Evolutionary conservation across 257 asterid species (phyloP).

Genomic region (Coffea eugenioides): DNA sequence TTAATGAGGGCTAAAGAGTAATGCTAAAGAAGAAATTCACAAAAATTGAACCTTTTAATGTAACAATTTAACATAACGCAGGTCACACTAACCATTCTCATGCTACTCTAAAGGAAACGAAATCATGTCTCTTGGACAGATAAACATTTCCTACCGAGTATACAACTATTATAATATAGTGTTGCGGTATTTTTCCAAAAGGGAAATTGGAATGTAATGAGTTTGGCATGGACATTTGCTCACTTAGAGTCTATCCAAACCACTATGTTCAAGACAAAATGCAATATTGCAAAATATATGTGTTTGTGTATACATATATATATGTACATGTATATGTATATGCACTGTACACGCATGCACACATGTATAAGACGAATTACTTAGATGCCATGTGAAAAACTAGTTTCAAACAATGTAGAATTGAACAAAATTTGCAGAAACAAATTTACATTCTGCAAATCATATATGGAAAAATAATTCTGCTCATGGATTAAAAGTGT

Average conservation of each 20-base stretch:
- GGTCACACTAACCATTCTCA: slow-evolving; percentile 1
- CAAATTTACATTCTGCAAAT: neutral
- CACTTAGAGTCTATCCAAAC: no score
- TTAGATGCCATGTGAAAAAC: neutral
- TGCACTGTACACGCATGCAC: no score
- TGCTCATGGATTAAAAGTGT: neutral
- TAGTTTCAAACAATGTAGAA: neutral
- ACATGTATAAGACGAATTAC: neutral
- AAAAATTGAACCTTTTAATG: neutral
- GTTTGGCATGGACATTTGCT: neutral
- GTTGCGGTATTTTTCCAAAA: no score
- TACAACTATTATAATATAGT: neutral
- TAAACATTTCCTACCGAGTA: neutral
- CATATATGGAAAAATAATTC: neutral
- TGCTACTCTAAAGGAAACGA: neutral
- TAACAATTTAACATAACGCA: neutral
- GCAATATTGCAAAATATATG: neutral
- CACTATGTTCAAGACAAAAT: neutral
- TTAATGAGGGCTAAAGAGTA: neutral
- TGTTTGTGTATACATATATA: no score
- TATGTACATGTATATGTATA: no score
- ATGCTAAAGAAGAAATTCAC: neutral
- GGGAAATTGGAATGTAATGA: neutral
- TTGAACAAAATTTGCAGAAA: neutral
- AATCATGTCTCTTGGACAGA: neutral